These are phyloP conservation scores for Carex parvula DNA, from an alignment of 176 grass and related monocot genomes.

Conservation along the genomic window DNA sequence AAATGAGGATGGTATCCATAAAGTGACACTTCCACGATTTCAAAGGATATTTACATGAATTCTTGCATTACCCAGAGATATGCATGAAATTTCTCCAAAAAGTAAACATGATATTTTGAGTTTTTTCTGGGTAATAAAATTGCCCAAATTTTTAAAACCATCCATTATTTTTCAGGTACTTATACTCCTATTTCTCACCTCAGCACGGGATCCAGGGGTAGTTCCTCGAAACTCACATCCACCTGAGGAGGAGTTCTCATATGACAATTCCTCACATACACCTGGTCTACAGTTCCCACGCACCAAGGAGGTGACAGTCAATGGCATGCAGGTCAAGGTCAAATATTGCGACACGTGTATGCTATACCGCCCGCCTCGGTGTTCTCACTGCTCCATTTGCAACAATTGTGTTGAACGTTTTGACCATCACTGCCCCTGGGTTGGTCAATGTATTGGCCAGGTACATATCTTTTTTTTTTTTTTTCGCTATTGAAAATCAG, in stretches of 20 bases:
- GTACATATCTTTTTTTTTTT: slow-evolving; percentile 38
- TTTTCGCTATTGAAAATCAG: neutral
- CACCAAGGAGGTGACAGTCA: slow-evolving; percentile 71
- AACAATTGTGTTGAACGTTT: slow-evolving; percentile 91
- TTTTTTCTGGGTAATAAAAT: neutral
- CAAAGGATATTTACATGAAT: neutral
- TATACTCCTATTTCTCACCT: slow-evolving; percentile 81
- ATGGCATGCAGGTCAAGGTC: slow-evolving; percentile 58
- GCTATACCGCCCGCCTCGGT: slow-evolving; percentile 84
- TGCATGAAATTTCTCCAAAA: neutral
- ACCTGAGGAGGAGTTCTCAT: slow-evolving; percentile 76
- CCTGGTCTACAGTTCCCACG: slow-evolving; percentile 67
- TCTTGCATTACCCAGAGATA: neutral
- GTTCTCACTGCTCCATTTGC: slow-evolving; percentile 87
- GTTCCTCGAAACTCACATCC: slow-evolving; percentile 79
- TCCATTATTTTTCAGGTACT: slow-evolving; percentile 61
- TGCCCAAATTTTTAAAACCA: neutral
- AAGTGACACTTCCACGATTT: neutral
- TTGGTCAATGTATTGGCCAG: slow-evolving; percentile 94
- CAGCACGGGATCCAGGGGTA: slow-evolving; percentile 89
- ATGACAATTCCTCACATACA: slow-evolving; percentile 56
- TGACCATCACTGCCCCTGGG: slow-evolving; percentile 97
- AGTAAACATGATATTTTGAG: neutral
- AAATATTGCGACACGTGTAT: slow-evolving; percentile 99
- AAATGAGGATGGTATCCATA: neutral